A percentile compares a stretch with the other conserved stretches of the same genome.
phyloP scores from a whole-genome alignment of 345 rosid genomes.

The Eucalyptus viminalis region DNA sequence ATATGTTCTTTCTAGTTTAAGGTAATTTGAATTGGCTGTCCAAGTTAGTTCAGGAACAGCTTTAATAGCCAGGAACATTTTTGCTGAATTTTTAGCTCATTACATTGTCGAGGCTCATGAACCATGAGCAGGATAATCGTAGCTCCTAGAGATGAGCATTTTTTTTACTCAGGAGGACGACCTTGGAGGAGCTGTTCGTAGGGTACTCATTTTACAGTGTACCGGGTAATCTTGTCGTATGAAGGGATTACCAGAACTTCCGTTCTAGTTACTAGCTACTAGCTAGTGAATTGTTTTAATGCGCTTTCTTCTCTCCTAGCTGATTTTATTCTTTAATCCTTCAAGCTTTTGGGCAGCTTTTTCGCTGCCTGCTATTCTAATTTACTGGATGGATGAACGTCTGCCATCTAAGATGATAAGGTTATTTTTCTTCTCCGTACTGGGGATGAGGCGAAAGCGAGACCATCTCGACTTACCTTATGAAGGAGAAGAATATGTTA shows the following conservation, averaged over 20 bases:
- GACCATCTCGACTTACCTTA: not conserved
- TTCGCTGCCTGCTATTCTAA: not conserved
- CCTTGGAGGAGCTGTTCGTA: not conserved
- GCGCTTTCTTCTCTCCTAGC: not conserved
- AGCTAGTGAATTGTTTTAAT: not conserved
- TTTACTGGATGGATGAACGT: not conserved
- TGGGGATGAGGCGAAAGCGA: not conserved
- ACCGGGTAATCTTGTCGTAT: not conserved
- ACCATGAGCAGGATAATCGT: not conserved
- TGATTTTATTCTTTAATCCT: not conserved
- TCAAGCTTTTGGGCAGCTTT: not conserved
- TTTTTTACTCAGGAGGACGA: not conserved
- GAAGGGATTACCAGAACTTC: not conserved
- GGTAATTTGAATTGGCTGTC: not conserved
- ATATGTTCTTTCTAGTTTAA: not conserved
- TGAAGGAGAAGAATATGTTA: not conserved
- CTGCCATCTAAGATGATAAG: not conserved
- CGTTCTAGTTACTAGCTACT: not conserved
- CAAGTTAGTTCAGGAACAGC: not conserved
- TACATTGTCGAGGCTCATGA: not conserved
- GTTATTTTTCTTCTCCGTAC: not conserved
- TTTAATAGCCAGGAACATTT: not conserved
- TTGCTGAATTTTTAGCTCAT: not conserved
- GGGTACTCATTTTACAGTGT: not conserved
- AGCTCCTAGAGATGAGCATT: not conserved